Evolutionary conservation across 2,329 filamentous ascomycete species (phyloP), one percentile per base, ranked within the genome.

Genomic region (Coniochaeta sp.): DNA sequence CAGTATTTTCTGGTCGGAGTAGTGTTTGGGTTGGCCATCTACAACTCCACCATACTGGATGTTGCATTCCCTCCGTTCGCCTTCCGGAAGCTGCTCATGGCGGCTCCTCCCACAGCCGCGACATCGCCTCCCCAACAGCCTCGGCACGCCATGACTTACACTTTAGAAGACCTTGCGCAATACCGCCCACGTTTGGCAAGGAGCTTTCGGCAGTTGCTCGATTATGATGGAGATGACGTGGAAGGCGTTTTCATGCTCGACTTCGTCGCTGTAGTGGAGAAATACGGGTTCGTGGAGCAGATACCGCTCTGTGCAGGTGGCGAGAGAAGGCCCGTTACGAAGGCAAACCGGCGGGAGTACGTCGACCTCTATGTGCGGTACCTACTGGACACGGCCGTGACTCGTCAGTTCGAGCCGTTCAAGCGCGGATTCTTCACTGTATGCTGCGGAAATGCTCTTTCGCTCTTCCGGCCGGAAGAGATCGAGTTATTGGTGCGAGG

Each of bases 341-440:
- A 91, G 67, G 73, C 81, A 17, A 97, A 96, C 67, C 83, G 91
- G 30, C 84, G 85, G 64, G 92, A 96, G 68, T 97, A 93, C 67
- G 91, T 96, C 58, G 89, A 93, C 65, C 78, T 91, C 2, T 96
- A 96, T 70, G 84, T 96, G 10, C 85, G 87, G 42, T 89, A 93
- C 70, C 73, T 93, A 10, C 84, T 97, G 12, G 91, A 96, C 67
- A 86, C 81, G 7, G 83, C 90, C 0, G 89, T 96, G 1, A 78
- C 84, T 42, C 83, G 90, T 44, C 92, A 96, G 69, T 97, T 96
- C 65, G 91, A 96, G 70, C 92, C 93, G 0, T 97, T 97, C 79
- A 95, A 95, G 71, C 85, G 92, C 59, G 93, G 93, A 0, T 97
- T 97, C 74, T 97, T 91, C 72, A 96, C 90, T 0, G 91, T 96